A percentile compares a stretch with the other conserved stretches of the same genome.
phyloP scores from a whole-genome alignment of 345 rosid species.

The Sonneratia caseolaris region DNA sequence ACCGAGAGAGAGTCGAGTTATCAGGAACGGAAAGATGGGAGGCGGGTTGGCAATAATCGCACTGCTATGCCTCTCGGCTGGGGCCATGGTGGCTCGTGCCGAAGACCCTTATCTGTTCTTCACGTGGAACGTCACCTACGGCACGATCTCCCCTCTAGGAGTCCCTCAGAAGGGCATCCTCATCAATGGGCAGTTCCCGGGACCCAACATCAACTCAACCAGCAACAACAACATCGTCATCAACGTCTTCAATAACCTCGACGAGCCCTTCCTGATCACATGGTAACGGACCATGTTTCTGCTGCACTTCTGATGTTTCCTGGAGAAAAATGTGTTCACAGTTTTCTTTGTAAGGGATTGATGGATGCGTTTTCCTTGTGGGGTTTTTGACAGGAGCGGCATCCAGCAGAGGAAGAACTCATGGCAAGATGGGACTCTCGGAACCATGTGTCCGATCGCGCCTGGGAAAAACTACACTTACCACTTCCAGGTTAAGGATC shows the following conservation, averaged over 20 bases:
- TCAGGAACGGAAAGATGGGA: too few species aligned
- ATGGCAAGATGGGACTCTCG: conserved; percentile 79
- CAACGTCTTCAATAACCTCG: conserved; percentile 36
- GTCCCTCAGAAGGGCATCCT: conserved; percentile 25
- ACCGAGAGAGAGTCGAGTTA: too few species aligned
- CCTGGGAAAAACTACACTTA: conserved; percentile 65
- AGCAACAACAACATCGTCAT: conserved; percentile 29
- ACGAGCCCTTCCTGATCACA: conserved; percentile 38
- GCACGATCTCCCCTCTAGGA: conserved; percentile 16
- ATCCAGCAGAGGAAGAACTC: conserved; percentile 58
- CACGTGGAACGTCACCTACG: conserved; percentile 18
- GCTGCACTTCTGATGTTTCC: too few species aligned
- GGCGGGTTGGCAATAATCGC: too few species aligned
- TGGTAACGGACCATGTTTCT: conserved; percentile 16
- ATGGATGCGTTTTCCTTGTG: background rate
- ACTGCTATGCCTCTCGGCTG: too few species aligned
- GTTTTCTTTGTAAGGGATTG: too few species aligned
- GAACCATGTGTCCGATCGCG: conserved; percentile 66
- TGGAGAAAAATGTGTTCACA: too few species aligned
- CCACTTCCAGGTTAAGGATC: conserved; percentile 59
- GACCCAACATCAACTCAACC: conserved; percentile 44
- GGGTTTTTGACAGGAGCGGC: conserved; percentile 42
- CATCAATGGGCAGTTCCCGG: conserved; percentile 39
- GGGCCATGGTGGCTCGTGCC: conserved; percentile 1
- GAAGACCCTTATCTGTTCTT: conserved; percentile 19